Conservation (phyloP, 345 rosid species). For the Populus euphratica region DNA sequence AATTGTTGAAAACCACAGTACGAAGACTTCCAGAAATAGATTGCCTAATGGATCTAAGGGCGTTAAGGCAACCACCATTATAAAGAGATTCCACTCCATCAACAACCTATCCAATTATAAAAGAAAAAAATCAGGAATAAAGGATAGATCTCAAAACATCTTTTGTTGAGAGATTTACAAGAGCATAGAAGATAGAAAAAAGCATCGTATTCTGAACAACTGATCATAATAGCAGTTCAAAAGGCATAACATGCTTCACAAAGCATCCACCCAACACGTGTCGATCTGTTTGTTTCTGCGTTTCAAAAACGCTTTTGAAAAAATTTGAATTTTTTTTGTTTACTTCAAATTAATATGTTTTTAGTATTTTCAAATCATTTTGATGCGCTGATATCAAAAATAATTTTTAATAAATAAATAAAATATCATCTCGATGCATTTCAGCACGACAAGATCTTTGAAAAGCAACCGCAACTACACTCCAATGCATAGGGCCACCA, state of each 20-base stretch:
- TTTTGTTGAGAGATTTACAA: background rate
- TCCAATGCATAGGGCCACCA: background rate
- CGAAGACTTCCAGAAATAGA: slow-evolving; percentile 53
- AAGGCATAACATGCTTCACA: background rate
- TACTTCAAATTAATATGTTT: too few relatives aligned
- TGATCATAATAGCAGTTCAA: background rate
- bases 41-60: slow-evolving; percentile 52
- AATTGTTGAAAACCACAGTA: slow-evolving; percentile 48
- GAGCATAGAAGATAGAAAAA: background rate
- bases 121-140: slow-evolving; percentile 6
- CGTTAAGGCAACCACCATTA: slow-evolving; percentile 38
- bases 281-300: too few relatives aligned
- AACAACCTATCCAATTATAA: slow-evolving; percentile 47
- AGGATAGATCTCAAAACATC: background rate
- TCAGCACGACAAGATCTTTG: too few relatives aligned
- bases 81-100: slow-evolving; percentile 51
- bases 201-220: background rate
- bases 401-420: too few relatives aligned
- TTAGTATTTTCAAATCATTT: too few relatives aligned
- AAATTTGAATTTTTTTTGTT: too few relatives aligned
- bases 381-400: too few relatives aligned
- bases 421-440: too few relatives aligned
- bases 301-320: too few relatives aligned
- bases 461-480: too few relatives aligned
- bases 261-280: background rate